Evolutionary conservation across 2,329 filamentous ascomycete species (phyloP), one percentile per base, ranked within the genome.

Genomic region (Apiospora phragmitis): DNA sequence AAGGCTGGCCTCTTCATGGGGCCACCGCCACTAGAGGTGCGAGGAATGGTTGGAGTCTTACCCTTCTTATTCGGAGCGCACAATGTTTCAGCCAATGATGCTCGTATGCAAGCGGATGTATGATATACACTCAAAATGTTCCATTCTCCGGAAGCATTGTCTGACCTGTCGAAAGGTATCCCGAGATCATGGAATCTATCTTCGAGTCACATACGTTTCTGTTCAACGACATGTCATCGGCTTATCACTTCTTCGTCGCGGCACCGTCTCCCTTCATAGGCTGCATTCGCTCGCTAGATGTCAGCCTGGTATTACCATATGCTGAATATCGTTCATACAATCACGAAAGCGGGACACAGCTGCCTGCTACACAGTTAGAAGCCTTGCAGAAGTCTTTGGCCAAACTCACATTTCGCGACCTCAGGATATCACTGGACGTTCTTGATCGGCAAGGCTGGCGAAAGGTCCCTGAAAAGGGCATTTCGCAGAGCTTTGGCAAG

Each of bases 21-120:
- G 78, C 1, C 72, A 70, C n/a, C 77, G 78, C 8, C 79, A 80
- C 65, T 80, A 78, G 79, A 74, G 78, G 70, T 80, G 79, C 69
- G 74, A 76, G 51, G 77, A 79, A 65, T 74, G 77, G 65, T 42
- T 77, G 16, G 68, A 76, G 24, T 73, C 76, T 75, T 78, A 41
- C 73, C 69, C 26, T 77, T 75, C 12, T 72, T 76, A 43, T 74
- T 79, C 26, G 73, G 74, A 18, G 74, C 76, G 24, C 29, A 59
- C 51, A 9, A 59, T 59, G 51, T 59, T 59, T 32, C 51, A 35
- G 29, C 29, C 29, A 35, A 72, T 78, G 73, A 78, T 80, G 75
- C 67, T 78, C 14, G 73, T 76, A 21, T 79, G 78, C 69, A 80
- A 79, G 66, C 76, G 74, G 68, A 79, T 80, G 79, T 78, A 72